A percentile compares a stretch with the other conserved stretches of the same genome.
phyloP scores from a whole-genome alignment of 1,139 yeast species.

The Geotrichum histeridarum region DNA sequence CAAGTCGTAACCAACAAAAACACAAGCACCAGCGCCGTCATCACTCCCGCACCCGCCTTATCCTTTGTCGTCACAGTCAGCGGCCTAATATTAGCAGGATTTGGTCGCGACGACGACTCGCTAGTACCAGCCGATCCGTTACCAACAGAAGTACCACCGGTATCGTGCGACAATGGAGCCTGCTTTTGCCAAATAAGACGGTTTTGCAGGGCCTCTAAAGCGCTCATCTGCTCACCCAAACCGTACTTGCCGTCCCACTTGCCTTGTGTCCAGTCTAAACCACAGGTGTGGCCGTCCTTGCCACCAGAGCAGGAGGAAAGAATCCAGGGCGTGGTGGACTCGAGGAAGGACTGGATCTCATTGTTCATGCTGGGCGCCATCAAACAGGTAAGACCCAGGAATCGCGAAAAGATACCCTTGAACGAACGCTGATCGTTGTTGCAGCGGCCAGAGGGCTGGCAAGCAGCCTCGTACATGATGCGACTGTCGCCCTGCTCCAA shows the following conservation, averaged over 20 bases:
- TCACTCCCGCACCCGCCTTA: constrained; percentile 79
- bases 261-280: constrained; percentile 62
- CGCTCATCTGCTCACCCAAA: constrained; percentile 87
- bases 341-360: constrained; percentile 47
- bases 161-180: constrained; percentile 41
- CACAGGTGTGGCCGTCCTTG: constrained; percentile 83
- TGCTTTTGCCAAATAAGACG: constrained; percentile 39
- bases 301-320: constrained; percentile 85
- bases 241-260: constrained; percentile 80
- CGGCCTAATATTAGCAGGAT: neutral
- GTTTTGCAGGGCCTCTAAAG: constrained; percentile 69
- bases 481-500: constrained; percentile 44
- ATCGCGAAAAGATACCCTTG: constrained; percentile 74
- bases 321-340: constrained; percentile 69
- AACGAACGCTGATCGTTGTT: constrained; percentile 88
- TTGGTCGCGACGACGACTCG: constrained; percentile 10
- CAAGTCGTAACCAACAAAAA: constrained; percentile 59
- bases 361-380: constrained; percentile 13
- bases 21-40: constrained; percentile 66
- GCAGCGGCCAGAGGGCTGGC: constrained; percentile 60
- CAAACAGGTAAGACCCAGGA: constrained; percentile 51
- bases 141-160: constrained; percentile 47
- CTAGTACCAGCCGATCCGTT: constrained; percentile 33
- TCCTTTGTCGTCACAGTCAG: constrained; percentile 44
- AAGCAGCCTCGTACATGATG: constrained; percentile 75